phyloP scores from a whole-genome alignment of 768 basidiomycete genomes.

The Boletus sp. region DNA sequence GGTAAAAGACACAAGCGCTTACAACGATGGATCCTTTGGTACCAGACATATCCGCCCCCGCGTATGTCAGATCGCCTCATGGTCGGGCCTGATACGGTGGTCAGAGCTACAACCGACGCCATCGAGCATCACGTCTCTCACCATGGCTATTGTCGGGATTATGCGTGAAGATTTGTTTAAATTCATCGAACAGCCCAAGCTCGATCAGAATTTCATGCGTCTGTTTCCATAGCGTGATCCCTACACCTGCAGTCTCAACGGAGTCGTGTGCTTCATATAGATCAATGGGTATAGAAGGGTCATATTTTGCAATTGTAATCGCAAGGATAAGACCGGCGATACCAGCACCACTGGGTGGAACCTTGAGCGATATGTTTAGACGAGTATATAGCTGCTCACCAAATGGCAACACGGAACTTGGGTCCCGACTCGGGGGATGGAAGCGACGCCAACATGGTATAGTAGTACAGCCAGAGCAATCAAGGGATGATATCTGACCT shows the following conservation, averaged over 20 bases:
- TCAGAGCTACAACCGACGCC: background rate
- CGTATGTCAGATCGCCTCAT: slow-evolving; percentile 29
- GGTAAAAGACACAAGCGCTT: background rate
- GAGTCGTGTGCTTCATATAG: slow-evolving; percentile 46
- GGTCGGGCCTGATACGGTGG: background rate
- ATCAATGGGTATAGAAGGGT: slow-evolving; percentile 35
- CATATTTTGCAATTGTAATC: slow-evolving; percentile 33
- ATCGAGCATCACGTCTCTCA: slow-evolving; percentile 6
- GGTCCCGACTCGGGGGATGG: background rate
- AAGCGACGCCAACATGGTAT: background rate
- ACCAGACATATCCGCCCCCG: slow-evolving; percentile 33
- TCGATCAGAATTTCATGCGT: slow-evolving; percentile 41
- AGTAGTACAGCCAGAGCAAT: background rate
- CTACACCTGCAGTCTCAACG: slow-evolving; percentile 39
- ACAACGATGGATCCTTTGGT: slow-evolving; percentile 23
- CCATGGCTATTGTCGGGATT: slow-evolving; percentile 15
- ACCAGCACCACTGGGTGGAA: slow-evolving; percentile 33
- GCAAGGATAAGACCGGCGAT: too few relatives aligned
- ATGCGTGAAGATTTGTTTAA: slow-evolving; percentile 15
- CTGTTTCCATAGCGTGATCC: slow-evolving; percentile 47
- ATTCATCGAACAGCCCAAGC: slow-evolving; percentile 41
- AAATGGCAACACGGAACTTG: slow-evolving; percentile 25
- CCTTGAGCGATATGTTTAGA: background rate
- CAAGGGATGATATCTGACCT: too few relatives aligned
- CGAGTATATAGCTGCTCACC: slow-evolving; percentile 5